These are phyloP conservation scores for Holtermanniella nyarrowii DNA, from an alignment of 768 basidiomycete genomes.

Conservation along the genomic window DNA sequence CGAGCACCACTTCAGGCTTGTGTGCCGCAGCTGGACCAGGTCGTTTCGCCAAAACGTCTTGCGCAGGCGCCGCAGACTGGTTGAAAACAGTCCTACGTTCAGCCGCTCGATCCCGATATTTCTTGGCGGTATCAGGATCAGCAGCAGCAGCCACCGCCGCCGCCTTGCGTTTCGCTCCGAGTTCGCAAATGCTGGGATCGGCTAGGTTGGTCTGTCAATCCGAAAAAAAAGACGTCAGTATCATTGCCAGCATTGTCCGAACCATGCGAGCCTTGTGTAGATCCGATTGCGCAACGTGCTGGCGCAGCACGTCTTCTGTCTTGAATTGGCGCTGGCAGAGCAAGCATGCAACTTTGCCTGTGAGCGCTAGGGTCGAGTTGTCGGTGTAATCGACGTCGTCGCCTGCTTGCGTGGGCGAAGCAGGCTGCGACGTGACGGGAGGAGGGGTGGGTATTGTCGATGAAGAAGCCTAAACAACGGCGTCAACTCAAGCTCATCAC, in stretches of 20 bases:
- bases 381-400: slow-evolving; percentile 76
- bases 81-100: slow-evolving; percentile 84
- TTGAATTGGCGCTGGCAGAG: slow-evolving; percentile 94
- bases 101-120: slow-evolving; percentile 89
- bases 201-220: slow-evolving; percentile 68
- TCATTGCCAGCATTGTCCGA: slow-evolving; percentile 2
- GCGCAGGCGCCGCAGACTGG: slow-evolving; percentile 53
- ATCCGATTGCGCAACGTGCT: slow-evolving; percentile 87
- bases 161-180: slow-evolving; percentile 58
- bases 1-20: slow-evolving; percentile 52
- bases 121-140: slow-evolving; percentile 50
- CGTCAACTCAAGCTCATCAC: slow-evolving; percentile 7
- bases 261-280: slow-evolving; percentile 71
- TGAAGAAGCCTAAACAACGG: not conserved
- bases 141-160: slow-evolving; percentile 49
- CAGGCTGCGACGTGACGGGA: slow-evolving; percentile 31
- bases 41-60: slow-evolving; percentile 41
- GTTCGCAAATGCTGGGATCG: slow-evolving; percentile 41
- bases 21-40: slow-evolving; percentile 51
- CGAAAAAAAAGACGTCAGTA: slow-evolving; percentile 12
- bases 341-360: slow-evolving; percentile 63
- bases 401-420: slow-evolving; percentile 5
- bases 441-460: slow-evolving; percentile 22
- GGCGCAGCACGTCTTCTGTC: slow-evolving; percentile 65
- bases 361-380: slow-evolving; percentile 21